Evolutionary conservation across 2,329 filamentous ascomycete species (phyloP), one percentile per base, ranked within the genome.

Genomic region (Neofusicoccum cordaticola): DNA sequence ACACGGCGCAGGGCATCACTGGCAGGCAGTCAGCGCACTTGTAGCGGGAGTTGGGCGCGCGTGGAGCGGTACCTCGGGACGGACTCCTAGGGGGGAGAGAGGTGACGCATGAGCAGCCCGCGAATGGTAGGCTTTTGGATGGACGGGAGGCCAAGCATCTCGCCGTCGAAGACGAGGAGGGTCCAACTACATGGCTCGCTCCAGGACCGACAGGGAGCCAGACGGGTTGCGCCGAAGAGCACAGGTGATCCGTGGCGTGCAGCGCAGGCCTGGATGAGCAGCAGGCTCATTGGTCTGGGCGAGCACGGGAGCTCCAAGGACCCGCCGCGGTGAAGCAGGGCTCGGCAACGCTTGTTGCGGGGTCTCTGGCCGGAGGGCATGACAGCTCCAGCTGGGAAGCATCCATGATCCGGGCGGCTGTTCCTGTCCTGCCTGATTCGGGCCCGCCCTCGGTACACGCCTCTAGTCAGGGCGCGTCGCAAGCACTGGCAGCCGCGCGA

Each of bases 261-360:
- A 73, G 71, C 70, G 70, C 69, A 70, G 71, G 69, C 67, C 70
- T 73, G 69, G 69, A 74, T 69, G 68, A 70, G 71, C 73, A 70
- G 69, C 69, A 69, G 70, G 69, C 72, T 66, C 61, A 64, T 75
- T 78, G 75, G 75, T 69, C 72, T 71, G 71, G 69, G 70, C 72
- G 70, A 70, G 67, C 69, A 72, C 73, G 74, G 74, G 74, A 76
- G 69, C 68, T 70, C 70, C 74, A 75, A 74, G 75, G 74, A 72
- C 73, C 72, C 68, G 71, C 71, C 73, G 69, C 72, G 72, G 68
- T 66, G 58, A 60, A 70, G 72, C 72, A 77, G 70, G 72, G 73
- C 73, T 78, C 75, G 74, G 75, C 75, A 77, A 77, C 75, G 75
- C 74, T 77, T 77, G 73, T 76, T 78, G 76, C 75, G 76, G 76